Evolutionary conservation across 257 asterid species (phyloP), one percentile per base, ranked within the genome.

Genomic region (Primulina eburnea): DNA sequence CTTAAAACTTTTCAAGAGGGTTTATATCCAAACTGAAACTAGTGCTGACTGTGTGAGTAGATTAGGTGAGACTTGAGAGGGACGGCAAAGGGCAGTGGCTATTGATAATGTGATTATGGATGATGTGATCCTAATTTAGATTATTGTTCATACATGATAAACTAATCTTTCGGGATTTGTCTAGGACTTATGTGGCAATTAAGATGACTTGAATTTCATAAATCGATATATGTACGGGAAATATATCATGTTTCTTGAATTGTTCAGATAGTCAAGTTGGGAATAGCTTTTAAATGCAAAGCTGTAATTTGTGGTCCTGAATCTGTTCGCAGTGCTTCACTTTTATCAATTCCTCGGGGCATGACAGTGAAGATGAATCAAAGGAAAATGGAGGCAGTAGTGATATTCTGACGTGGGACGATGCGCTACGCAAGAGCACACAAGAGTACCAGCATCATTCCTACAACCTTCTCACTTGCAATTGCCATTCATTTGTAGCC

Each of bases 401-500:
- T 37, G 86, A 83, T 34, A 72, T 71, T 8, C 61, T 56, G 29
- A 75, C 80, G 6, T 93, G 99, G 99, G 96, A 93, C 74, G 94
- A 80, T 24, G 90, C 86, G 2, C 71, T 93, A 73, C 89, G 75
- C 28, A 89, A 82, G 79, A 84, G 96, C 83, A 90, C 90, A 4
- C 89, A 81, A 73, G 97, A 89, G 84, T 93, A 81, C 76, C 99
- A 93, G 65, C 96, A 93, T 83, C 86, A 67, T 52, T 77, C 99
- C 71, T 93, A 90, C 92, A 90, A 86, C 85, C 82, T 93, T 73
- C 79, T 93, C 64, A 86, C 99, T 38, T 90, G 97, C 88, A 93
- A 93, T 78, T 93, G 99, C 86, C 97, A 93, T 83, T 93, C 96
- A 5, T 93, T 87, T 60, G 99, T 89, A 2, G 90, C 96, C 78